Conservation (phyloP, 2,329 filamentous ascomycete species). For the Claviceps digitariae region DNA sequence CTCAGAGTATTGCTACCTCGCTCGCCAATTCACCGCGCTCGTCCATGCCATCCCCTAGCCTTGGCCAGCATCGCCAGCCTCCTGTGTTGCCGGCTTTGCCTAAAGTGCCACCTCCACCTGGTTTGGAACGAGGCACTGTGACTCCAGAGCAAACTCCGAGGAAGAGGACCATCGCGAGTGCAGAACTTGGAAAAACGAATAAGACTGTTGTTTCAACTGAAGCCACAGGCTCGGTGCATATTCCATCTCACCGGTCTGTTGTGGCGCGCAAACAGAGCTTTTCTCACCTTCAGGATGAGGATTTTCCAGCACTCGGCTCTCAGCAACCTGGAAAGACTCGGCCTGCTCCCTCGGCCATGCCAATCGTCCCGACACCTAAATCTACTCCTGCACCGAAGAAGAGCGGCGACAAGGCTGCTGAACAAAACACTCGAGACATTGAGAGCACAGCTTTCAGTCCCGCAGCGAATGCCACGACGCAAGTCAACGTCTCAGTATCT, state of each 20-base stretch:
- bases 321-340: slow-evolving; percentile 24
- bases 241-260: slow-evolving; percentile 23
- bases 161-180: slow-evolving; percentile 13
- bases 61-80: slow-evolving; percentile 9
- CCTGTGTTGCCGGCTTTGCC: slow-evolving; percentile 15
- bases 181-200: slow-evolving; percentile 27
- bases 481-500: not conserved
- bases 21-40: slow-evolving; percentile 3
- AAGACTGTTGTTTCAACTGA: slow-evolving; percentile 32
- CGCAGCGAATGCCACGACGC: not conserved
- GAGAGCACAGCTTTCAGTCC: not conserved
- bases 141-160: slow-evolving; percentile 22
- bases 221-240: slow-evolving; percentile 33
- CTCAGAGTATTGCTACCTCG: slow-evolving; percentile 5
- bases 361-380: slow-evolving; percentile 23
- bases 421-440: slow-evolving; percentile 10
- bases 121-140: slow-evolving; percentile 12
- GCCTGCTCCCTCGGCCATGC: slow-evolving; percentile 18
- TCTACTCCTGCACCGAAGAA: slow-evolving; percentile 21
- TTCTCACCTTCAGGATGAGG: slow-evolving; percentile 40
- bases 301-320: slow-evolving; percentile 46
- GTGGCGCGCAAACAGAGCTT: slow-evolving; percentile 7
- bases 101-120: slow-evolving; percentile 13
- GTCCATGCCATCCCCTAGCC: slow-evolving; percentile 10
- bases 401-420: slow-evolving; percentile 16